Conservation (phyloP, 306 rosid species). For the Alnus glutinosa region DNA sequence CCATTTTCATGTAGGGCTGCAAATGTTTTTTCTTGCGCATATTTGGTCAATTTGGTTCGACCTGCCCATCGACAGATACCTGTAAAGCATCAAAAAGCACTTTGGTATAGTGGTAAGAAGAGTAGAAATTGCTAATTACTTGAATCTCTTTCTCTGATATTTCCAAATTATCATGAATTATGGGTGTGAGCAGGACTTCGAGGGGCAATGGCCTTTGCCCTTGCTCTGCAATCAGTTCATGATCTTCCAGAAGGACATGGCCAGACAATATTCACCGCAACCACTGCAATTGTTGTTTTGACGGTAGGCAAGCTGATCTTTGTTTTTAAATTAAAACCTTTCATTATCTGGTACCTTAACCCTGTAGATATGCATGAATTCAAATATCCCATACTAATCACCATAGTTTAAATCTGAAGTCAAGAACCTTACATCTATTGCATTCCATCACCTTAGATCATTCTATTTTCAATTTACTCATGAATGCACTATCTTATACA, state of each 20-base stretch:
- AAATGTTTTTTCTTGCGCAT: constrained; percentile 93
- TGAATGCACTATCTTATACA: too few relatives aligned
- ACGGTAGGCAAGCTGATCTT: constrained; percentile 59
- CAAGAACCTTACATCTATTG: background rate
- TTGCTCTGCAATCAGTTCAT: constrained; percentile 94
- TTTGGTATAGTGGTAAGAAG: constrained; percentile 94
- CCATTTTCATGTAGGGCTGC: constrained; percentile 66
- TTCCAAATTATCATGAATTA: constrained; percentile 17
- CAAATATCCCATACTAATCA: background rate
- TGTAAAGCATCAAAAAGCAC: constrained; percentile 82
- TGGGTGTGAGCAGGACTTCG: constrained; percentile 72
- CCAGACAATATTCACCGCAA: constrained; percentile 96
- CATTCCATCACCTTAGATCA: background rate
- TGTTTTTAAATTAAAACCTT: constrained; percentile 21
- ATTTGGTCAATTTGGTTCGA: constrained; percentile 85
- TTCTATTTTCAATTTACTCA: background rate
- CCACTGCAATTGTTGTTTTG: constrained; percentile 95
- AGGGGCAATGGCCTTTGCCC: constrained; percentile 99
- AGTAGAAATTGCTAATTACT: constrained; percentile 20
- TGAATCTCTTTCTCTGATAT: background rate
- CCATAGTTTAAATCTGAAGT: background rate
- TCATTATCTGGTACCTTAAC: background rate
- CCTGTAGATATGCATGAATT: background rate
- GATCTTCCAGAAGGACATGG: constrained; percentile 99
- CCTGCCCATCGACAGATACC: constrained; percentile 83